Evolutionary conservation across 306 rosid species (phyloP).

Genomic region (Senna tora): DNA sequence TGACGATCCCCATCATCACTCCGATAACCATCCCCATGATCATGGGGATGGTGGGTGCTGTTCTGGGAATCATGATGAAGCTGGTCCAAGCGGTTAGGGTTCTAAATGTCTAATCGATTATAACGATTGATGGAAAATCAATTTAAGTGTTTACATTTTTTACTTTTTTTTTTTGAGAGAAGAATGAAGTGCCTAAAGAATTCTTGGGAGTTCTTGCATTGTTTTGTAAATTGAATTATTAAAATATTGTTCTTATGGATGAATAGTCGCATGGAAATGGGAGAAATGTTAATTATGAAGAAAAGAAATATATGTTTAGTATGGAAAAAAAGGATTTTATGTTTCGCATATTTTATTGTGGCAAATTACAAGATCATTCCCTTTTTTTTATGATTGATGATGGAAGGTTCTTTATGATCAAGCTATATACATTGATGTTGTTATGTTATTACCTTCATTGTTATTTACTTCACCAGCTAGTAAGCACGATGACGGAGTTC

Average conservation of each 20-base stretch:
- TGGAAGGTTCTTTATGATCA: not conserved
- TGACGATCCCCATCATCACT: slow-evolving; percentile 33
- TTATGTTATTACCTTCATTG: not conserved
- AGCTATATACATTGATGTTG: not conserved
- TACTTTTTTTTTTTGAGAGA: not conserved
- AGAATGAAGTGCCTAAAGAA: slow-evolving; percentile 10
- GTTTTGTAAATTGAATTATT: not conserved
- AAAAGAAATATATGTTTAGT: not conserved
- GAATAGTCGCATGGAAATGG: not conserved
- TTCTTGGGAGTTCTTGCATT: not conserved
- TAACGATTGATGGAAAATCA: slow-evolving; percentile 8
- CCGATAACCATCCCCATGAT: slow-evolving; percentile 41
- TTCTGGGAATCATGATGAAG: slow-evolving; percentile 50
- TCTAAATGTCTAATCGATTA: slow-evolving; percentile 13
- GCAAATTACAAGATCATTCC: not conserved
- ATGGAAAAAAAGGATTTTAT: not conserved
- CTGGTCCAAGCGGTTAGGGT: slow-evolving; percentile 49
- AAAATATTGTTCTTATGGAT: not conserved
- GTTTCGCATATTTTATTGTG: not conserved
- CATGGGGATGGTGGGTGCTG: slow-evolving; percentile 47
- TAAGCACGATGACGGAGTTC: not conserved
- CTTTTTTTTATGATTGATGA: not conserved
- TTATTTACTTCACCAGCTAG: not conserved
- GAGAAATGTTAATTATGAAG: not conserved
- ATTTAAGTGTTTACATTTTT: not conserved